These are phyloP conservation scores for Cyathus striatus DNA, from an alignment of 768 basidiomycete genomes.

Conservation along the genomic window DNA sequence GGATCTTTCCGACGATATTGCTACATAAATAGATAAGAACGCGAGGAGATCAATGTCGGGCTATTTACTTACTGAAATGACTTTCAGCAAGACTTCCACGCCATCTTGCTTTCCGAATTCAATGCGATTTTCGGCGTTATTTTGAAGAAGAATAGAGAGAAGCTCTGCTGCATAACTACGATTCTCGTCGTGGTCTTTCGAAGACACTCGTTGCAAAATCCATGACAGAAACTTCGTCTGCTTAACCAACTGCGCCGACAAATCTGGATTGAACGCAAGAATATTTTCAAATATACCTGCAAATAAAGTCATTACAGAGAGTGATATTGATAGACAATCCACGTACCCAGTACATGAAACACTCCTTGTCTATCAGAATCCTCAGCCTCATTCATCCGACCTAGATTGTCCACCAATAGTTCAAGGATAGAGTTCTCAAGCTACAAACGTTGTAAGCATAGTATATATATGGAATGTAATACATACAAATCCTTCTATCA, in stretches of 20 bases:
- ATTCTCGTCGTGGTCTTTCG: constrained; percentile 81
- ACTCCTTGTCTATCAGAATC: constrained; percentile 90
- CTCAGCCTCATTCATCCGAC: constrained; percentile 84
- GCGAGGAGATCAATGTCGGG: neutral
- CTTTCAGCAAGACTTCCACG: constrained; percentile 69
- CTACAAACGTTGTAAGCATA: constrained; percentile 30
- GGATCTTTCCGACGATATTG: constrained; percentile 88
- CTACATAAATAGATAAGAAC: constrained; percentile 32
- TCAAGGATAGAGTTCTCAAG: constrained; percentile 81
- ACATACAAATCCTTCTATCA: constrained; percentile 76
- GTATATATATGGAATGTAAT: constrained; percentile 1
- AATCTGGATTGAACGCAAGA: constrained; percentile 75
- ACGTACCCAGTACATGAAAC: constrained; percentile 82
- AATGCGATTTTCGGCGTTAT: constrained; percentile 62
- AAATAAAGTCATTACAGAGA: neutral
- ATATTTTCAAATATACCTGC: constrained; percentile 91
- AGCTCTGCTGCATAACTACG: constrained; percentile 91
- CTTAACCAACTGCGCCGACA: constrained; percentile 64
- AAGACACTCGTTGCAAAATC: constrained; percentile 72
- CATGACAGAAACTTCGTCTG: constrained; percentile 76
- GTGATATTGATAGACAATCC: constrained; percentile 2
- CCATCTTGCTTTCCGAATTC: constrained; percentile 71
- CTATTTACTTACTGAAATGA: constrained; percentile 62
- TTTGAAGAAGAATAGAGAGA: constrained; percentile 85
- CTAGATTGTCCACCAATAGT: constrained; percentile 83